Conservation (phyloP, 768 basidiomycete genomes). For the Scleroderma citrinum region DNA sequence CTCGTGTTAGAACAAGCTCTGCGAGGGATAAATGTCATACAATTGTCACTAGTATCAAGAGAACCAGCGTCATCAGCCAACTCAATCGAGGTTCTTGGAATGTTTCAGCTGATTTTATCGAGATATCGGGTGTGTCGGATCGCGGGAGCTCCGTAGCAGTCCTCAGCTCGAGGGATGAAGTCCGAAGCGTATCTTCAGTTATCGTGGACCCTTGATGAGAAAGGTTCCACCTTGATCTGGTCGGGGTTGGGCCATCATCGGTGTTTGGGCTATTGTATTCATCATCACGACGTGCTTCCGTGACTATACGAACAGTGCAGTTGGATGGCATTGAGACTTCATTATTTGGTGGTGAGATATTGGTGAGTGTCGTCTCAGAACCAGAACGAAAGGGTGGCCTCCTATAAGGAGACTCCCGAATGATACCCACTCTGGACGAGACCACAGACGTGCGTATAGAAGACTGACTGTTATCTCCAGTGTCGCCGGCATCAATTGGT, state of each 20-base stretch:
- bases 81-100: conserved; percentile 54
- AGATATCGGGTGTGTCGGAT: conserved; percentile 8
- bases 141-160: conserved; percentile 9
- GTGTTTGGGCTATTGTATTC: not conserved
- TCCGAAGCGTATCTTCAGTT: not conserved
- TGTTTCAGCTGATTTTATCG: conserved; percentile 11
- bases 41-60: conserved; percentile 56
- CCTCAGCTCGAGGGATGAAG: conserved; percentile 8
- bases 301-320: conserved; percentile 22
- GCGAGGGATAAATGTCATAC: conserved; percentile 33
- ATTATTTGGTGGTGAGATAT: conserved; percentile 2
- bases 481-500: conserved; percentile 15
- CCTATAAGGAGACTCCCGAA: conserved; percentile 6
- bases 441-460: conserved; percentile 7
- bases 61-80: conserved; percentile 46
- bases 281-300: conserved; percentile 6
- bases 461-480: conserved; percentile 10
- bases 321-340: conserved; percentile 3
- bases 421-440: conserved; percentile 9
- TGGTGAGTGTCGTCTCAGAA: conserved; percentile 23
- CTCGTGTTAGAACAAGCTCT: not conserved
- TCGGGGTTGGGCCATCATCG: conserved; percentile 6
- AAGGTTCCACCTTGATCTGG: conserved; percentile 8
- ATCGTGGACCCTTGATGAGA: conserved; percentile 11
- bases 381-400: conserved; percentile 14